Evolutionary conservation across 257 asterid species (phyloP).

Genomic region (Penstemon barbatus): DNA sequence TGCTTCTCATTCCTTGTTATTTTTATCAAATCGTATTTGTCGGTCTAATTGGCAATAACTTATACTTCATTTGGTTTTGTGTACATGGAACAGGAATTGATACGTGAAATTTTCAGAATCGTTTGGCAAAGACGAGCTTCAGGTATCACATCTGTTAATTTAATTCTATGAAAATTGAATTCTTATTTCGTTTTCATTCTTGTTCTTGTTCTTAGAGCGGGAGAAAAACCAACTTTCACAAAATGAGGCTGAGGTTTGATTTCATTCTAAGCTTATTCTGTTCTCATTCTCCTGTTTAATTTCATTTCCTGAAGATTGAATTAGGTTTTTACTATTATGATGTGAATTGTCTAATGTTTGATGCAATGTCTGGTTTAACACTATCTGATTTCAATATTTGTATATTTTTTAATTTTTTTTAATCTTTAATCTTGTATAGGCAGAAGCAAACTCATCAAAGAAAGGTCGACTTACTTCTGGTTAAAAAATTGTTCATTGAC

Average conservation of each 20-base stretch:
- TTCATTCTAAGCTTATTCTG: not conserved
- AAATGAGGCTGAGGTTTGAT: constrained; percentile 51
- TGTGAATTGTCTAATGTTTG: constrained; percentile 11
- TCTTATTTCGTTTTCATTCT: not conserved
- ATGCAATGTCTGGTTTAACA: constrained; percentile 1
- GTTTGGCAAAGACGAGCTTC: constrained; percentile 81
- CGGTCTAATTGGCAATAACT: not conserved
- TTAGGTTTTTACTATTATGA: not conserved
- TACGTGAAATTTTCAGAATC: constrained; percentile 72
- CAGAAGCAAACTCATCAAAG: constrained; percentile 67
- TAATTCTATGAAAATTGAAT: not conserved
- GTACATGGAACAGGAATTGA: constrained; percentile 58
- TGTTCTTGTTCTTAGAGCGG: constrained; percentile 42
- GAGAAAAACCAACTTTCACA: constrained; percentile 67
- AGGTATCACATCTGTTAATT: constrained; percentile 37
- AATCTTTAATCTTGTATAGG: constrained; percentile 34
- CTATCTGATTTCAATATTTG: not conserved
- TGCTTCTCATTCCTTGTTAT: not conserved
- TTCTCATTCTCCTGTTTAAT: not conserved
- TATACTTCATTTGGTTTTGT: constrained; percentile 6
- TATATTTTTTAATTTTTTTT: not conserved
- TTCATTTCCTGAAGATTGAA: not conserved
- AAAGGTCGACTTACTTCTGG: constrained; percentile 64
- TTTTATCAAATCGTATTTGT: not conserved
- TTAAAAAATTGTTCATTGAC: constrained; percentile 29